Conservation (phyloP, 805 yeast genomes). For the Cyberlindnera japonica region DNA sequence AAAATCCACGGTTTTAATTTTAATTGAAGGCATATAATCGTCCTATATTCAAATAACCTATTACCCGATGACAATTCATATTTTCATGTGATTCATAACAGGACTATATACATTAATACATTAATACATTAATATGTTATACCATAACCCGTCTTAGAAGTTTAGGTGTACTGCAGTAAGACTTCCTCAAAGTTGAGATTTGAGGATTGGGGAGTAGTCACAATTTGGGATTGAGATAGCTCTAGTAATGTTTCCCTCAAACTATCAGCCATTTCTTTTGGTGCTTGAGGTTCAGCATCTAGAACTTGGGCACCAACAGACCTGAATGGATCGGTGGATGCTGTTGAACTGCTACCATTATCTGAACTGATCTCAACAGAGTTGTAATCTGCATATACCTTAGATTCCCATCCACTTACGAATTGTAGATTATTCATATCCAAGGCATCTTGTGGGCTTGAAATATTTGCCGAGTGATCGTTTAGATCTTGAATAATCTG, state of each 20-base stretch:
- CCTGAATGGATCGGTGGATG: neutral
- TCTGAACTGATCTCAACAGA: slow-evolving; percentile 2
- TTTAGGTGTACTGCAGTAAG: slow-evolving; percentile 6
- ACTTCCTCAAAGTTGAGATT: slow-evolving; percentile 9
- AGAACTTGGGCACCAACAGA: neutral
- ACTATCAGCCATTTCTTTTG: neutral
- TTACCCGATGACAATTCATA: too few relatives aligned
- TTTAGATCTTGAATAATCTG: slow-evolving; percentile 18
- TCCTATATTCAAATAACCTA: too few relatives aligned
- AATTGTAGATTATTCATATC: neutral
- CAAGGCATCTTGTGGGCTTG: neutral
- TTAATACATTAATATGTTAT: too few relatives aligned
- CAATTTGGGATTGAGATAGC: too few relatives aligned
- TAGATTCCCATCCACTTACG: neutral
- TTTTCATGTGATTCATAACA: too few relatives aligned
- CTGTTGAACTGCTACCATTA: slow-evolving; percentile 4
- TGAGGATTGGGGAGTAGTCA: too few relatives aligned
- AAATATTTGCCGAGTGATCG: slow-evolving; percentile 2
- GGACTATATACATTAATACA: too few relatives aligned
- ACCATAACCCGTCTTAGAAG: neutral
- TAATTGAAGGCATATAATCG: too few relatives aligned
- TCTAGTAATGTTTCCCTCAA: neutral
- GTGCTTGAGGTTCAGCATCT: neutral
- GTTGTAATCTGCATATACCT: neutral
- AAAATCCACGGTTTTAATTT: too few relatives aligned